Conservation (phyloP, 192 early-diverging fungal genomes). For the Backusella mclennaniae region DNA sequence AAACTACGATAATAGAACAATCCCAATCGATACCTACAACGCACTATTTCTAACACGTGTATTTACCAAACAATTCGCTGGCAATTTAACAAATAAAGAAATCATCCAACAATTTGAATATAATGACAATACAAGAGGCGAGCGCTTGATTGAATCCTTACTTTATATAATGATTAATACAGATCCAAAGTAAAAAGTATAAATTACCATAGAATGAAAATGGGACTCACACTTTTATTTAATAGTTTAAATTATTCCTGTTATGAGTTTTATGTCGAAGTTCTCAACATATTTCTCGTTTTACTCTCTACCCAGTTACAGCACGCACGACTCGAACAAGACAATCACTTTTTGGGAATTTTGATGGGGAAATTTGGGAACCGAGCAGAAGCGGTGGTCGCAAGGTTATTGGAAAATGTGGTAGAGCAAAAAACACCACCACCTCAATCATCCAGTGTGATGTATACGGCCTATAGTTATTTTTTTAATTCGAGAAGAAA, state of each 20-base stretch:
- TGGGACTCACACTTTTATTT: background rate
- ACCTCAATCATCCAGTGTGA: constrained; percentile 47
- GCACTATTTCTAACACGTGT: constrained; percentile 62
- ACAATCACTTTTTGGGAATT: constrained; percentile 69
- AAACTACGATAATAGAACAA: constrained; percentile 41
- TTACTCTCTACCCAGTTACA: constrained; percentile 64
- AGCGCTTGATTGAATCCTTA: constrained; percentile 56
- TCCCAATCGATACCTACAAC: constrained; percentile 63
- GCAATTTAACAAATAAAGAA: constrained; percentile 49
- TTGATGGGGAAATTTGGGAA: constrained; percentile 58
- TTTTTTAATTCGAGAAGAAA: constrained; percentile 53
- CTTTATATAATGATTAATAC: constrained; percentile 53
- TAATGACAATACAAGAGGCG: constrained; percentile 39
- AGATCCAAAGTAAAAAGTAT: constrained; percentile 49
- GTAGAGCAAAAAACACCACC: constrained; percentile 50
- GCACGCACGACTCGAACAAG: constrained; percentile 31
- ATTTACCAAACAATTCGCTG: constrained; percentile 67
- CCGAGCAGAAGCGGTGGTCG: constrained; percentile 55
- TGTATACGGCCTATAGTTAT: constrained; percentile 69
- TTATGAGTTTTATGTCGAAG: constrained; percentile 71
- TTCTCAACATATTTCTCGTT: constrained; percentile 59
- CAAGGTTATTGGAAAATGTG: constrained; percentile 51
- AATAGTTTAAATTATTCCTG: constrained; percentile 44
- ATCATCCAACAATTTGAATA: constrained; percentile 61
- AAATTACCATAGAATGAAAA: background rate